Base-by-base conservation (phyloP, 164 flowering plant genomes). In the Umbellularia californica region DNA sequence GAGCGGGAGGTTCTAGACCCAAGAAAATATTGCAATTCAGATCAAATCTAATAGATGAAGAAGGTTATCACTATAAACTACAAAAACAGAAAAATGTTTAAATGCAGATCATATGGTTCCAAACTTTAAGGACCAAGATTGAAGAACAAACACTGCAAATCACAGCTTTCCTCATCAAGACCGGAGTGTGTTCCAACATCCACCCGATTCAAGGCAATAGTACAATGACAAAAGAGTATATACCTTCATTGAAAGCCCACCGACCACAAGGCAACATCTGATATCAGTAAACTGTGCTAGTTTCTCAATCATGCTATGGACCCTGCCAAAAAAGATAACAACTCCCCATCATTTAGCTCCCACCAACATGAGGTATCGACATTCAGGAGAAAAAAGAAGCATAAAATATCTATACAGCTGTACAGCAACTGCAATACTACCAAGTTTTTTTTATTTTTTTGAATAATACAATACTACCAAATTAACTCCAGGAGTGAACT, bases 221-320 rank as follows among this genome's bases (percentile, higher is more conserved):
- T 15, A 55, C 24, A 70, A 28, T 19, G 50, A 24, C n/a, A 33
- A 2, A 66, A 28, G 63, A 55, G 74, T 30, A 66, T 4, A 66
- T 66, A 95, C 99, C 99, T 93, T 90, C 63, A 82, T 70, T 75
- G 97, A 86, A 72, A 93, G 92, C 70, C 99, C 99, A 74, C 98
- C 98, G 81, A 93, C 90, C 55, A 93, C 81, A 80, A 95, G 80
- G 80, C 97, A 92, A 80, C 99, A 89, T 81, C 91, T 88, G 80
- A 95, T 89, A 80, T 93, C 98, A 33, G 94, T 89, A 78, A 88
- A 92, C 63, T 95, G 97, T 10, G 95, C 91, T 78, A 95, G 89
- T 76, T 92, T 92, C 84, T 84, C 89, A 52, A 88, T 83, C 99
- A 93, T 95, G 77, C 99, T 95, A 74, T 90, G 95, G 74, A 95